A percentile compares a stretch with the other conserved stretches of the same genome.
phyloP scores from a whole-genome alignment of 345 rosid species.

The Camelina hispida region DNA sequence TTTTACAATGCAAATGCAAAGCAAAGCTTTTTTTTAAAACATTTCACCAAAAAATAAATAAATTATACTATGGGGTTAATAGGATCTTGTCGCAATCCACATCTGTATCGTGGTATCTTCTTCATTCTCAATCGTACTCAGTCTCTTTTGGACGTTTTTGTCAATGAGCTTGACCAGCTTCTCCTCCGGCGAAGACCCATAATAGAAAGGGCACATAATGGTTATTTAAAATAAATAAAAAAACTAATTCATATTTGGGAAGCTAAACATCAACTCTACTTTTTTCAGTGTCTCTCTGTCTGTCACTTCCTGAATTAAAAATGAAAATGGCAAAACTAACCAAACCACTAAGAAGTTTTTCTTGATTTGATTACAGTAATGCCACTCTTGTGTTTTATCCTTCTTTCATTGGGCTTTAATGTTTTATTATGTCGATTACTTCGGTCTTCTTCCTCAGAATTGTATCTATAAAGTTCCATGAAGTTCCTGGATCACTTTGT shows the following conservation, averaged over 20 bases:
- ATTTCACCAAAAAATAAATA: too few relatives aligned
- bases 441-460: constrained; percentile 12
- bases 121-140: too few relatives aligned
- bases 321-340: not conserved
- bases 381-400: not conserved
- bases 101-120: too few relatives aligned
- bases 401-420: constrained; percentile 10
- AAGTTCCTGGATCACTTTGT: constrained; percentile 1
- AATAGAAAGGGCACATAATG: constrained; percentile 7
- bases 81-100: too few relatives aligned
- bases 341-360: not conserved
- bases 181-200: too few relatives aligned
- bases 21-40: too few relatives aligned
- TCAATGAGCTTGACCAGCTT: too few relatives aligned
- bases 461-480: not conserved
- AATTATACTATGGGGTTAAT: too few relatives aligned
- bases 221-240: not conserved
- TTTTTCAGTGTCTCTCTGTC: constrained; percentile 18
- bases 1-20: too few relatives aligned
- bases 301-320: constrained; percentile 4
- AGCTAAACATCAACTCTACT: constrained; percentile 34
- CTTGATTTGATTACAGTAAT: not conserved
- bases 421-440: not conserved
- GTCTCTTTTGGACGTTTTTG: too few relatives aligned
- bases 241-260: constrained; percentile 22